Conservation (phyloP, 257 asterid genomes). For the Orobanche coerulescens region DNA sequence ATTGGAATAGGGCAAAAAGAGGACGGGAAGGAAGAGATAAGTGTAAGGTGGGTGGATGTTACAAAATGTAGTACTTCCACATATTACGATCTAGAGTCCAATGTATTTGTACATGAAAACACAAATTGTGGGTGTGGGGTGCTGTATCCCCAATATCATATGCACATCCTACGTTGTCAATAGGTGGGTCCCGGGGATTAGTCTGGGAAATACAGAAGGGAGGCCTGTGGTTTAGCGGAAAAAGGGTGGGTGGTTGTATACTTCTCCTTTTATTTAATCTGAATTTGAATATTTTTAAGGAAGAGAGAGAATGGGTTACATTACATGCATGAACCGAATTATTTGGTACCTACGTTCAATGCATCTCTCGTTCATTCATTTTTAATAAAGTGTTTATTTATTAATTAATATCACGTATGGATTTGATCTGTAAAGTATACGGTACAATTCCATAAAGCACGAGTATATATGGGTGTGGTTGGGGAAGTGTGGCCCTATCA, state of each 20-base stretch:
- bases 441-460: no score
- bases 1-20: constrained; percentile 66
- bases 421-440: no score
- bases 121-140: constrained; percentile 24
- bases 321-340: constrained; percentile 54
- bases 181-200: constrained; percentile 37
- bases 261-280: constrained; percentile 13
- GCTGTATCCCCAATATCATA: constrained; percentile 28
- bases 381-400: no score
- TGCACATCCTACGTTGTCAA: constrained; percentile 42
- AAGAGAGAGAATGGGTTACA: constrained; percentile 24
- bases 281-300: background rate
- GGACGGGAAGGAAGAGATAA: background rate
- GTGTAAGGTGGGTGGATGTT: constrained; percentile 18
- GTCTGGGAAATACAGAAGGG: no score
- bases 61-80: background rate
- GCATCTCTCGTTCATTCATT: constrained; percentile 34
- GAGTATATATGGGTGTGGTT: no score
- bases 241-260: constrained; percentile 33
- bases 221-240: no score
- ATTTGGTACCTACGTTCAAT: constrained; percentile 47
- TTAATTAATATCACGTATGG: no score
- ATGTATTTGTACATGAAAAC: constrained; percentile 10
- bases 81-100: background rate
- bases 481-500: no score